Evolutionary conservation across 257 asterid species (phyloP), one percentile per base, ranked within the genome.

Genomic region (Nicotiana sylvestris): DNA sequence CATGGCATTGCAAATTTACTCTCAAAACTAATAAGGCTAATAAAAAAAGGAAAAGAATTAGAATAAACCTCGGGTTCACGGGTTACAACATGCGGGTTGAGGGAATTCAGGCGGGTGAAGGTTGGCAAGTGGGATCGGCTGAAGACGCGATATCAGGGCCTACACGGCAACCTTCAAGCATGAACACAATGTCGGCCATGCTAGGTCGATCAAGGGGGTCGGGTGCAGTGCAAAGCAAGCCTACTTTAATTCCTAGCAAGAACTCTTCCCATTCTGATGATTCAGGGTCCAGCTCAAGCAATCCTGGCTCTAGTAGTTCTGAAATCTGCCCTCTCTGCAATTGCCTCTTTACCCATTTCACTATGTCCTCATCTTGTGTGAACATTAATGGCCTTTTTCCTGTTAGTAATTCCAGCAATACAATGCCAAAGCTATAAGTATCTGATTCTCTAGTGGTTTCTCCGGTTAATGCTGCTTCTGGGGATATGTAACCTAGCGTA

Each of bases 181-280:
- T 93, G 91, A 90, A 92, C 77, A 93, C 92, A 16, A 93, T 86
- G 81, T 93, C 97, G 1, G 91, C 85, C 95, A 92, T 92, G 17
- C 91, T 81, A 84, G 97, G 97, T 10, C 97, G 88, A 74, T 90
- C 93, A 11, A 86, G 60, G 0, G 95, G 97, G 82, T 88, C 93
- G 1, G 95, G 89, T 55, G 94, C 89, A 4, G 97, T 91, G 91
- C 97, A 93, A 46, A 93, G 94, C 82, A 93, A 84, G 1, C 94
- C 97, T 6, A 93, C 97, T 85, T 93, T 93, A 37, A 93, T 93
- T 30, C 97, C 97, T 7, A 93, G 83, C 90, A 93, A 82, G 85
- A 91, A 93, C 72, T 93, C 97, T 81, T 93, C 97, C 95, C 97
- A 93, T 79, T 93, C 97, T 0, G 95, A 90, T 27, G 97, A 93